phyloP scores from a whole-genome alignment of 129 eudicot genomes.

The Helichrysum umbraculigerum region DNA sequence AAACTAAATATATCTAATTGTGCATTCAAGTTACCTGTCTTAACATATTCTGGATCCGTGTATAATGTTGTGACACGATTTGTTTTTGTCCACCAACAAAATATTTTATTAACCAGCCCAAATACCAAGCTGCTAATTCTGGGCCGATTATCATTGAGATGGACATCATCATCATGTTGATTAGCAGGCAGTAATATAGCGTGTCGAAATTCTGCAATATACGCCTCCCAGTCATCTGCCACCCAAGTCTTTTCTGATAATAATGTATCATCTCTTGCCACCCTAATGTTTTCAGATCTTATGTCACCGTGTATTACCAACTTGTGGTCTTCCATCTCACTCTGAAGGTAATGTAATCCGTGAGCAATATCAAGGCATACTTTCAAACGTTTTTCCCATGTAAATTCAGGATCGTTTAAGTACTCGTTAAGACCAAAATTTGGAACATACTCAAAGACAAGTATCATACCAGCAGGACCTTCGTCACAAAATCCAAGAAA shows the following conservation, averaged over 20 bases:
- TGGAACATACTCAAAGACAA: neutral
- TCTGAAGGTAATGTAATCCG: neutral
- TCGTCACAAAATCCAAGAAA: constrained; percentile 1
- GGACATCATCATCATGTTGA: neutral
- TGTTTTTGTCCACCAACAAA: too few relatives aligned
- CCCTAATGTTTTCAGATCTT: neutral
- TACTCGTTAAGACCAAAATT: neutral
- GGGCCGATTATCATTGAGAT: neutral
- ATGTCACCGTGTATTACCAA: neutral
- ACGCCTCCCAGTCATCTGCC: neutral
- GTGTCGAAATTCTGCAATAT: neutral
- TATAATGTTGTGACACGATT: neutral
- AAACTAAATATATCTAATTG: constrained; percentile 3
- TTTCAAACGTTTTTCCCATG: constrained; percentile 9
- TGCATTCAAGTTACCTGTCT: neutral
- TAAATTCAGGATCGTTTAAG: neutral
- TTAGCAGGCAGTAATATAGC: neutral
- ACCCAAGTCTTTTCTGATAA: too few relatives aligned
- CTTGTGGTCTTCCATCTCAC: neutral
- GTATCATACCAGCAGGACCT: neutral
- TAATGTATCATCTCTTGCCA: neutral
- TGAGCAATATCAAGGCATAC: neutral
- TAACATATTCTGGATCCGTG: constrained; percentile 1
- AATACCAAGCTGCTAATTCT: too few relatives aligned
- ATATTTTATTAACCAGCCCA: too few relatives aligned